These are phyloP conservation scores for Fusarium sp. DNA, from an alignment of 2,329 filamentous ascomycete species.

Conservation along the genomic window DNA sequence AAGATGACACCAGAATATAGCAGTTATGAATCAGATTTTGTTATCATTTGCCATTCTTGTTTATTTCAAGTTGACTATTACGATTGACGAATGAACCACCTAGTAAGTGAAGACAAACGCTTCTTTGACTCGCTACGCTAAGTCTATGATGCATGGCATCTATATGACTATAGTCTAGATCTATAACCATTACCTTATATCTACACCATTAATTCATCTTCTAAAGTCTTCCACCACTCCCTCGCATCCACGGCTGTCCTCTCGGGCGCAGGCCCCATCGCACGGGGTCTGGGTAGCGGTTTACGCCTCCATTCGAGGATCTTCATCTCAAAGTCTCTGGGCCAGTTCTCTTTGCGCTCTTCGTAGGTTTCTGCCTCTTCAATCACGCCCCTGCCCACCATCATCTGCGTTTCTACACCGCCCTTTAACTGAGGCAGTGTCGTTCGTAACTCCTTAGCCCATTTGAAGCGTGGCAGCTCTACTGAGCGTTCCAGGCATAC, in stretches of 20 bases:
- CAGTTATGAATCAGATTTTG: not conserved
- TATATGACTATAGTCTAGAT: conserved; percentile 5
- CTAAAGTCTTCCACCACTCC: conserved; percentile 45
- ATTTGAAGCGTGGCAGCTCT: conserved; percentile 34
- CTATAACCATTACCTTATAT: not conserved
- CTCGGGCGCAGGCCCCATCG: conserved; percentile 35
- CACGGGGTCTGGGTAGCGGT: conserved; percentile 32
- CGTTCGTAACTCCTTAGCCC: conserved; percentile 30
- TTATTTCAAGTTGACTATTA: not conserved
- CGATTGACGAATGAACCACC: not conserved
- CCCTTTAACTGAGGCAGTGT: conserved; percentile 44
- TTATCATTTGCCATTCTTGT: not conserved
- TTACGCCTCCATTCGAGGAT: conserved; percentile 41
- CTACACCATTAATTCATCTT: conserved; percentile 46
- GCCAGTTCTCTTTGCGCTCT: conserved; percentile 33
- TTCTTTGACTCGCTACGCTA: not conserved
- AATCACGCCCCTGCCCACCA: conserved; percentile 22
- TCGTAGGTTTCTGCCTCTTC: conserved; percentile 17
- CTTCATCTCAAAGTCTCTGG: conserved; percentile 30
- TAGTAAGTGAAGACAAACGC: not conserved
- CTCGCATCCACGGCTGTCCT: conserved; percentile 19
- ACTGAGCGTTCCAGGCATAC: conserved; percentile 42
- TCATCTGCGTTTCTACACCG: conserved; percentile 6
- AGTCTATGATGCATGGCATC: not conserved
- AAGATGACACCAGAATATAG: not conserved